These are phyloP conservation scores for Calonectria hawksworthii DNA, from an alignment of 2,329 filamentous ascomycete species.

Conservation along the genomic window DNA sequence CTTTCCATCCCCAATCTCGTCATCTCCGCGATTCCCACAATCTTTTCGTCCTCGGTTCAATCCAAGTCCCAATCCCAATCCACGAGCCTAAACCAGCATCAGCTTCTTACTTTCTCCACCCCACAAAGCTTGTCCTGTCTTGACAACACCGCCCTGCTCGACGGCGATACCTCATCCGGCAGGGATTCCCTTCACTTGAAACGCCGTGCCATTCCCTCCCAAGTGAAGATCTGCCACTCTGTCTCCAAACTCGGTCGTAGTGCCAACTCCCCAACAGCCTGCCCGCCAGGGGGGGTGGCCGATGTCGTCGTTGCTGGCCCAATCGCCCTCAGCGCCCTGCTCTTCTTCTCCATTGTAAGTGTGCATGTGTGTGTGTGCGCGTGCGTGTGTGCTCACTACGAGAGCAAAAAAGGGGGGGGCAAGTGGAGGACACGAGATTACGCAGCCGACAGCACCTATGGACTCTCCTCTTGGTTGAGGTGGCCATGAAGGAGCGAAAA, in stretches of 20 bases:
- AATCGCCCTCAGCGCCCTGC: conserved; percentile 1
- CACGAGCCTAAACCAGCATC: neutral
- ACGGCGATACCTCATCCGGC: conserved; percentile 43
- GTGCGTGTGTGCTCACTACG: neutral
- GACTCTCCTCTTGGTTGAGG: neutral
- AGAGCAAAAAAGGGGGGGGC: neutral
- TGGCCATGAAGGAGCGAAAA: neutral
- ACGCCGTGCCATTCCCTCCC: conserved; percentile 48
- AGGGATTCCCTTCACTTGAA: conserved; percentile 52
- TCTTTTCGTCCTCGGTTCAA: neutral
- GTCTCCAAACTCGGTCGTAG: conserved; percentile 25
- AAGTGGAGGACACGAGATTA: neutral
- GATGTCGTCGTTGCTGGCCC: neutral
- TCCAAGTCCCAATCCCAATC: conserved; percentile 26
- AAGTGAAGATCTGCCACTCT: conserved; percentile 42
- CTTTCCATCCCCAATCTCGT: conserved; percentile 24
- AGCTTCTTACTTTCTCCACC: conserved; percentile 34
- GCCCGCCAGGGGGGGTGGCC: neutral
- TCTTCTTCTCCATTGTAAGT: neutral
- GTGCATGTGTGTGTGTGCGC: neutral
- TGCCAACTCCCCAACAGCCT: conserved; percentile 28
- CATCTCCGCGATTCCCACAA: conserved; percentile 13
- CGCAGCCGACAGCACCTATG: neutral
- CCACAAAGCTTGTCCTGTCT: conserved; percentile 57
- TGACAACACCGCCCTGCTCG: conserved; percentile 48